phyloP scores from a whole-genome alignment of 441 rosid species.

The Adansonia grandidieri region DNA sequence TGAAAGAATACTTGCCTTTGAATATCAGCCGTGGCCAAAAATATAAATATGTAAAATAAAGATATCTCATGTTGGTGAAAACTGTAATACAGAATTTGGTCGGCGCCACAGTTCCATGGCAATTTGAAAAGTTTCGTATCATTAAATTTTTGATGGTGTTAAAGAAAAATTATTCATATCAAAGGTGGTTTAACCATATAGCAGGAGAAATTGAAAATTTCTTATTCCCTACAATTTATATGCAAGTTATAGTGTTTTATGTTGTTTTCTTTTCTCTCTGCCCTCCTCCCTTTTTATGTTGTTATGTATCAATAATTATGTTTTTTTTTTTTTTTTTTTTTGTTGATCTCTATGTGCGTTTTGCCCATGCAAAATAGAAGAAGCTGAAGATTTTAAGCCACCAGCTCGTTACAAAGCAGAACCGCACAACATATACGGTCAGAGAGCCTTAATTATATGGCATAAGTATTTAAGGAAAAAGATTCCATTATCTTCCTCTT shows the following conservation, averaged over 20 bases:
- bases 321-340: background rate
- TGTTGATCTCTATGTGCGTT: slow-evolving; percentile 12
- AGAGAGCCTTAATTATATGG: slow-evolving; percentile 71
- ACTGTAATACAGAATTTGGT: background rate
- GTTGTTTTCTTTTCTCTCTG: background rate
- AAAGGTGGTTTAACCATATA: background rate
- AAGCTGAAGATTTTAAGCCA: slow-evolving; percentile 35
- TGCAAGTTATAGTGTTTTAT: background rate
- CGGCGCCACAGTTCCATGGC: background rate
- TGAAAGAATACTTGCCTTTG: background rate
- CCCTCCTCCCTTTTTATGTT: background rate
- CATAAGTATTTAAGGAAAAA: slow-evolving; percentile 51
- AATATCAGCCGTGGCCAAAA: background rate
- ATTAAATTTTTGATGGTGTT: background rate
- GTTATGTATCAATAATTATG: background rate
- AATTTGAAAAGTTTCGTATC: background rate
- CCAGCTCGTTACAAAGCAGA: slow-evolving; percentile 40
- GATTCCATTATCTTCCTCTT: slow-evolving; percentile 59
- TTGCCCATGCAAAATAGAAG: slow-evolving; percentile 36
- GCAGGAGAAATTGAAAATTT: background rate
- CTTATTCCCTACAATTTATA: background rate
- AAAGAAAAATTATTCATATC: background rate
- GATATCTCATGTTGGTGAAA: background rate
- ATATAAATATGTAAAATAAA: background rate
- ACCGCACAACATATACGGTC: slow-evolving; percentile 61